A percentile compares a stretch with the other conserved stretches of the same genome.
These are phyloP conservation scores for Erodium moschatum DNA, from an alignment of 441 rosid species.

Conservation along the genomic window DNA sequence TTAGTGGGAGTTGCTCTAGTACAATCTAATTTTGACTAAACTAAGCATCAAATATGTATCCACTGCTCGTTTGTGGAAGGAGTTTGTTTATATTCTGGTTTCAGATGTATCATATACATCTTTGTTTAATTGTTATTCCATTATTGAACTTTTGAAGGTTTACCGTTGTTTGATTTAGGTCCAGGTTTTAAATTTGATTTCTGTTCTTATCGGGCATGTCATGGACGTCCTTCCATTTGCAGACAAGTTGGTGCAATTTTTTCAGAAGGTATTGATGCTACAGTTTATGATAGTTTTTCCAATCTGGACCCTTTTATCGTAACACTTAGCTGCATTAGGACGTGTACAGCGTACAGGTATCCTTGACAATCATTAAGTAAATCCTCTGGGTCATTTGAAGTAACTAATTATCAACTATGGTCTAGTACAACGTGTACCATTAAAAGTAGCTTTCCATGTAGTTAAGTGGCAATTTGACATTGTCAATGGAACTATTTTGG, in stretches of 20 bases:
- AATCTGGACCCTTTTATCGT: not conserved
- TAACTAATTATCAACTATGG: not conserved
- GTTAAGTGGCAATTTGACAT: not conserved
- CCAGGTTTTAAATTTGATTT: constrained; percentile 86
- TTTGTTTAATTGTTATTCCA: not conserved
- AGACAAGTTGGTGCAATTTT: constrained; percentile 72
- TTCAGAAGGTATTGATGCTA: constrained; percentile 57
- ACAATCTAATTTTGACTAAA: not conserved
- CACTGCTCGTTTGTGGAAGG: not conserved
- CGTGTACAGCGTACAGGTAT: too few species aligned
- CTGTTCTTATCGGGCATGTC: constrained; percentile 77
- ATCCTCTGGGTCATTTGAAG: not conserved
- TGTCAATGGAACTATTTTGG: not conserved
- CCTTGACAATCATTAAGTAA: not conserved
- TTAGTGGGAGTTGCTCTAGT: not conserved
- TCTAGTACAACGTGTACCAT: not conserved
- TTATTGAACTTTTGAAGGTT: not conserved
- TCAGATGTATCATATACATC: not conserved
- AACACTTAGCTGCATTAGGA: too few species aligned
- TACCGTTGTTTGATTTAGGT: constrained; percentile 46
- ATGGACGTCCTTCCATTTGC: constrained; percentile 68
- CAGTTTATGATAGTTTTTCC: not conserved
- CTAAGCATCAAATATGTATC: not conserved
- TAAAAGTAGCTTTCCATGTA: not conserved
- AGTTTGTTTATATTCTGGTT: not conserved